These are phyloP conservation scores for Porpolomopsis calyptriformis DNA, from an alignment of 768 basidiomycete genomes.

Conservation along the genomic window DNA sequence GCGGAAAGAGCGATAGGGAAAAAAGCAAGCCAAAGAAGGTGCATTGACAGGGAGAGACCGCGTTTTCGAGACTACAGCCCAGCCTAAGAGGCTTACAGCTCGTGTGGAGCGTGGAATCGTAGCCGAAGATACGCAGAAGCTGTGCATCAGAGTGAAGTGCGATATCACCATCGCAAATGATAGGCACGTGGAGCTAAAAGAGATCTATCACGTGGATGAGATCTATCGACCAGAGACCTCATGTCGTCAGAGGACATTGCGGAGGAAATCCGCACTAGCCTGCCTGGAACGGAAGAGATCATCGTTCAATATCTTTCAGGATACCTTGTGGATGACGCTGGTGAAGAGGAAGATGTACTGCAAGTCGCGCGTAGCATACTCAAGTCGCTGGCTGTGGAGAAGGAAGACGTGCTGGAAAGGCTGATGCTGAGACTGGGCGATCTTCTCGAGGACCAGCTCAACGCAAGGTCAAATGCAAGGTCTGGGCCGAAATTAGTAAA, in stretches of 20 bases:
- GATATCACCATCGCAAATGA: not conserved
- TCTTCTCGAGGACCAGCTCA: constrained; percentile 56
- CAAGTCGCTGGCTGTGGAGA: constrained; percentile 60
- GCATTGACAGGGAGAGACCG: not conserved
- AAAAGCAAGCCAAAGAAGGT: not conserved
- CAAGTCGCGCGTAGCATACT: constrained; percentile 64
- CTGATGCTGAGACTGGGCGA: constrained; percentile 58
- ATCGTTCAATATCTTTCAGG: constrained; percentile 82
- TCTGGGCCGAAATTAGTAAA: constrained; percentile 61
- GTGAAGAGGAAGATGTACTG: constrained; percentile 82
- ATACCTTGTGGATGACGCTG: constrained; percentile 80
- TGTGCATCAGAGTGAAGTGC: not conserved
- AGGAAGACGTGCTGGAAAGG: constrained; percentile 45
- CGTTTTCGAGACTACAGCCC: not conserved
- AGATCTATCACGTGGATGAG: no score
- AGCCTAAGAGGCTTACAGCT: no score
- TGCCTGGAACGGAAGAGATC: constrained; percentile 76
- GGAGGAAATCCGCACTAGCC: constrained; percentile 57
- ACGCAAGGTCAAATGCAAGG: constrained; percentile 43
- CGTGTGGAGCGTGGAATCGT: not conserved
- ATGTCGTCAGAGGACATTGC: constrained; percentile 74
- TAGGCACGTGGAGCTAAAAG: not conserved
- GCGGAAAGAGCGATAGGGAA: not conserved
- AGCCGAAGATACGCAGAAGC: not conserved
- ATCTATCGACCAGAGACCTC: no score